These are phyloP conservation scores for Cinnamomum micranthum DNA, from an alignment of 164 flowering plant genomes.

Conservation along the genomic window DNA sequence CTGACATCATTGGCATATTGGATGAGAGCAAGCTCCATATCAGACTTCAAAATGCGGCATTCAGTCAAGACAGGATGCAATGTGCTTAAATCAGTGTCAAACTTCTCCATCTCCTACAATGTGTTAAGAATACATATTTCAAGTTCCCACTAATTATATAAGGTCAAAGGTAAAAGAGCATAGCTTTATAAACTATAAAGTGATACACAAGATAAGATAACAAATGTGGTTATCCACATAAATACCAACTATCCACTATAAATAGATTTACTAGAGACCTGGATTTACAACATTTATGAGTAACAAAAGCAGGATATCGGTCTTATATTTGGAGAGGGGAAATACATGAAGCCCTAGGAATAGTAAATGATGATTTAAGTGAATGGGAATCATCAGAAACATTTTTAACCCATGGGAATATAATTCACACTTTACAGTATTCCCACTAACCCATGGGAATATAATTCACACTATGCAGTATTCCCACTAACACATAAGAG, in stretches of 20 bases:
- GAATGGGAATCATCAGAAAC: neutral
- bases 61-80: conserved; percentile 86
- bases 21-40: conserved; percentile 73
- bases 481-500: too few relatives aligned
- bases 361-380: neutral
- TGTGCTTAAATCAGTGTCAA: conserved; percentile 56
- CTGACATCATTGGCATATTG: conserved; percentile 92
- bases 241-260: neutral
- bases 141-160: neutral
- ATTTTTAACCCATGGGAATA: too few relatives aligned
- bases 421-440: too few relatives aligned
- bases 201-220: neutral
- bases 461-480: too few relatives aligned
- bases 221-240: neutral
- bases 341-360: neutral
- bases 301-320: neutral
- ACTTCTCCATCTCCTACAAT: conserved; percentile 71
- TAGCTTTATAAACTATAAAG: neutral
- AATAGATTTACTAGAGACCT: neutral
- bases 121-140: conserved; percentile 1
- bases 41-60: conserved; percentile 77
- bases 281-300: neutral
- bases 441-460: too few relatives aligned
- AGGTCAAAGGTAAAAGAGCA: neutral
- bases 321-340: neutral